A percentile compares a stretch with the other conserved stretches of the same genome.
phyloP scores from a whole-genome alignment of 148 eudicot genomes.

The Arctostaphylos glauca region DNA sequence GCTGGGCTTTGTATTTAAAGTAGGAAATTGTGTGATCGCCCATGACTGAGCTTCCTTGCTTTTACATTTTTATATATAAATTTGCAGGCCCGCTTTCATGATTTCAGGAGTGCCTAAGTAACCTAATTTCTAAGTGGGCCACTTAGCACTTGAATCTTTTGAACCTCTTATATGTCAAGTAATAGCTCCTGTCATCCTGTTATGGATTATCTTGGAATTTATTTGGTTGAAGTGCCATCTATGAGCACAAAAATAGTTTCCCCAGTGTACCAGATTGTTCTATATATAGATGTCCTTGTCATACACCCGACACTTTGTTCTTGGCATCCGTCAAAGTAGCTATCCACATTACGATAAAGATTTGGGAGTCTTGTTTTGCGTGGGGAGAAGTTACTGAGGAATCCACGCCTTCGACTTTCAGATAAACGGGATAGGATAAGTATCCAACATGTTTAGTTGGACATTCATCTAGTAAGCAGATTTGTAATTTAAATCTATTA shows the following conservation, averaged over 20 bases:
- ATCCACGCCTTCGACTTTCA: too few relatives aligned
- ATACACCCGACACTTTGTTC: neutral
- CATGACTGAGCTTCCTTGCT: too few relatives aligned
- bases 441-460: neutral
- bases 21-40: too few relatives aligned
- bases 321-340: too few relatives aligned
- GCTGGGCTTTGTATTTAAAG: too few relatives aligned
- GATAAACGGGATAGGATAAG: neutral
- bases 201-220: neutral
- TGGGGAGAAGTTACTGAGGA: too few relatives aligned
- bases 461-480: neutral
- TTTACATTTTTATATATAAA: neutral
- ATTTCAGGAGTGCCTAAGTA: neutral
- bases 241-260: neutral
- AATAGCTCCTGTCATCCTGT: neutral
- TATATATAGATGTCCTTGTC: neutral
- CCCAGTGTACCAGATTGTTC: neutral
- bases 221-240: neutral
- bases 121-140: neutral
- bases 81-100: neutral
- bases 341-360: too few relatives aligned
- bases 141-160: neutral
- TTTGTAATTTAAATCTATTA: neutral
- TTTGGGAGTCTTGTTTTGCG: too few relatives aligned
- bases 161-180: neutral